Evolutionary conservation across 2,329 filamentous ascomycete species (phyloP), one percentile per base, ranked within the genome.

Genomic region (Lachnellula arida): DNA sequence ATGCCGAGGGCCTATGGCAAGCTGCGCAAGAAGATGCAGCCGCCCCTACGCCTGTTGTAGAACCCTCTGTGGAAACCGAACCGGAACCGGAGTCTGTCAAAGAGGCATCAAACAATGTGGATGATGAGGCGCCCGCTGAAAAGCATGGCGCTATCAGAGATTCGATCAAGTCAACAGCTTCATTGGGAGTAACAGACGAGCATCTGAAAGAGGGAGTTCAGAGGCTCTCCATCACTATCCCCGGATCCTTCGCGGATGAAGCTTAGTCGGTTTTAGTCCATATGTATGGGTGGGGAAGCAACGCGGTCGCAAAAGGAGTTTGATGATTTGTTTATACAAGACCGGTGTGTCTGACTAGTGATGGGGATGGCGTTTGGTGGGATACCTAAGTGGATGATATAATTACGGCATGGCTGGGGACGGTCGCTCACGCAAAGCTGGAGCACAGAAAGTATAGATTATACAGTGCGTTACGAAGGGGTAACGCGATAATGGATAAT

Each of bases 191-290:
- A 9, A 28, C 28, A 39, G 57, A 60, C 8, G 53, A 42, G 11
- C 68, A 68, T 35, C 65, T 55, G 12, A 69, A 65, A 40, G 68
- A 70, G 23, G 67, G 61, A 46, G 57, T 55, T 25, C 63, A 72
- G 55, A 64, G 68, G 49, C 64, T 74, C 46, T 73, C 72, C 15
- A 70, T 74, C 34, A 68, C 72, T 14, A 74, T 75, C 54, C 72
- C 71, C 25, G 64, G 66, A 12, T 57, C 66, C 19, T 68, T 65
- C 48, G 59, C 39, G 42, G 51, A 40, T 22, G 28, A 25, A 14
- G 17, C 14, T 5, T 46, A 22, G n/a, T 44, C 22, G 15, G 15
- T 22, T 34, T 9, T 34, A 7, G 22, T 54, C 22, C 42, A 42
- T 39, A 35, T 42, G 12, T 17, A 44, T 15, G 23, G 22, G 22